A percentile compares a stretch with the other conserved stretches of the same genome.
Evolutionary conservation across 768 basidiomycete genomes (phyloP).

Genomic region (Trametes meyenii): DNA sequence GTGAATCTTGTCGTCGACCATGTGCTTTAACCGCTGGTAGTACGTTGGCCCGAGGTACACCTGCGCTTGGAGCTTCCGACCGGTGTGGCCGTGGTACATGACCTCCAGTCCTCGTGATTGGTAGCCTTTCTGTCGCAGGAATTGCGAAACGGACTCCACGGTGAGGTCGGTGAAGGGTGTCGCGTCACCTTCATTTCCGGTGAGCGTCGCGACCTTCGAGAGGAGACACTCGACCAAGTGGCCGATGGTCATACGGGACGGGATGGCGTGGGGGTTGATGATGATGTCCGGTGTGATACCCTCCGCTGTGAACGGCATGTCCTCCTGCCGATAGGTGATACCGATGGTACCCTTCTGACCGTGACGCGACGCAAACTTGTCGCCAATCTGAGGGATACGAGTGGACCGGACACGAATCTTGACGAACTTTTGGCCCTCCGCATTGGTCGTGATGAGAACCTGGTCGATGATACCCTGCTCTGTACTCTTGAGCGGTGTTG

Average conservation of each 20-base stretch:
- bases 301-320: constrained; percentile 98
- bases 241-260: constrained; percentile 99
- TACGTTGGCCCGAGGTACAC: constrained; percentile 99
- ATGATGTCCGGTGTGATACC: constrained; percentile 96
- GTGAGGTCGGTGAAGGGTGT: constrained; percentile 99
- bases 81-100: constrained; percentile 99
- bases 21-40: constrained; percentile 98
- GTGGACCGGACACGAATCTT: constrained; percentile 96
- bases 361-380: constrained; percentile 99
- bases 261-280: constrained; percentile 99
- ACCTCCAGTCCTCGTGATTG: constrained; percentile 97
- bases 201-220: constrained; percentile 93
- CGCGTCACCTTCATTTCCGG: constrained; percentile 97
- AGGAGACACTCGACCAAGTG: constrained; percentile 98
- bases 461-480: constrained; percentile 98
- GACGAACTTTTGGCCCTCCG: constrained; percentile 96
- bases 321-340: constrained; percentile 99
- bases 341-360: constrained; percentile 99
- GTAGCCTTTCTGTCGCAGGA: constrained; percentile 88
- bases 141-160: constrained; percentile 95
- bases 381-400: constrained; percentile 96
- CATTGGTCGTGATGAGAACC: constrained; percentile 94
- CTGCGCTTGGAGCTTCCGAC: constrained; percentile 96
- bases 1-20: constrained; percentile 99
- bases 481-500: constrained; percentile 96